Percentiles rank a stretch among this genome's conserved stretches.
These are phyloP conservation scores for Microdochium paspali DNA, from an alignment of 2,329 filamentous ascomycete species.

Conservation along the genomic window DNA sequence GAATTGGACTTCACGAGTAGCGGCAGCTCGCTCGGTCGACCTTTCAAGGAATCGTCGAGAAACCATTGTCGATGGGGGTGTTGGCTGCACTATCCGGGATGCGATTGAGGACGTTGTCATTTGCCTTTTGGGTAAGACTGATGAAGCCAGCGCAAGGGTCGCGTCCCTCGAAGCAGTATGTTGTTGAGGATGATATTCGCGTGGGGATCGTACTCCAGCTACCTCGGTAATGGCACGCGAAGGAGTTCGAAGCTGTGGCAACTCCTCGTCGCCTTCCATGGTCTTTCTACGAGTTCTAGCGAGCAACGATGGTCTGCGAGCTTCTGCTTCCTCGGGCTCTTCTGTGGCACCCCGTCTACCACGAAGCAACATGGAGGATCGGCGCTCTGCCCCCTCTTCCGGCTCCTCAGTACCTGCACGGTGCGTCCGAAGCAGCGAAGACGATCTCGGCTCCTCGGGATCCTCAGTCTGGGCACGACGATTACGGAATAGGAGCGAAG, in stretches of 20 bases:
- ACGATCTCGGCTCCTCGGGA: conserved; percentile 38
- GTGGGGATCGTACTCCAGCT: conserved; percentile 20
- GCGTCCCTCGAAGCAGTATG: conserved; percentile 23
- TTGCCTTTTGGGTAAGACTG: conserved; percentile 37
- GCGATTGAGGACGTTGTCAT: neutral
- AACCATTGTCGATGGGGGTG: conserved; percentile 22
- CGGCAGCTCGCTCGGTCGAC: conserved; percentile 30
- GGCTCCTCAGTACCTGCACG: conserved; percentile 37
- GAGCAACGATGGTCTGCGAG: conserved; percentile 32
- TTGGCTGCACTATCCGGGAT: conserved; percentile 29
- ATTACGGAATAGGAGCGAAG: conserved; percentile 36
- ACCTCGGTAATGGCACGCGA: conserved; percentile 51
- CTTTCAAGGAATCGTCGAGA: conserved; percentile 41
- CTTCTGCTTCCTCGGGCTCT: conserved; percentile 31
- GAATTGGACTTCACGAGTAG: conserved; percentile 30
- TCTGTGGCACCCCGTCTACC: conserved; percentile 36
- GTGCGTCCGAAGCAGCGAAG: conserved; percentile 34
- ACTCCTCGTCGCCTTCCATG: conserved; percentile 38
- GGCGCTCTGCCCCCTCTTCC: conserved; percentile 28
- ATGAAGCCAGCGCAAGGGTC: conserved; percentile 25
- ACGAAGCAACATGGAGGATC: conserved; percentile 33
- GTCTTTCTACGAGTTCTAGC: conserved; percentile 36
- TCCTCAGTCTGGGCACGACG: conserved; percentile 41
- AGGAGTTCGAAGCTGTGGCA: conserved; percentile 41
- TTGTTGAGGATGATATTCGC: conserved; percentile 29